Conservation (phyloP, 805 yeast genomes). For the Candida silvicultrix region DNA sequence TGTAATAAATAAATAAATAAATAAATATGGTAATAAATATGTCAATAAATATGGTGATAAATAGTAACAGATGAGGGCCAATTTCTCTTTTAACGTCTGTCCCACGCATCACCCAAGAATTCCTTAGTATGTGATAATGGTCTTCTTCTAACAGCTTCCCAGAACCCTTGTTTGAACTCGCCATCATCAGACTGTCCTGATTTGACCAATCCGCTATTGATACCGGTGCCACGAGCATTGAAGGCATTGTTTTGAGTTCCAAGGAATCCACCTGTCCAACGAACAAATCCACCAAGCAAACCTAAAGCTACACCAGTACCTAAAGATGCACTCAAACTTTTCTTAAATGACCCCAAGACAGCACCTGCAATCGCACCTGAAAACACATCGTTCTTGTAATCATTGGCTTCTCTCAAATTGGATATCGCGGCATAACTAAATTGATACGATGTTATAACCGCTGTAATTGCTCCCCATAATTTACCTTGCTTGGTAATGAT, state of each 20-base stretch:
- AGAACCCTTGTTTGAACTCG: constrained; percentile 49
- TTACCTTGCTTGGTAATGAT: constrained; percentile 16
- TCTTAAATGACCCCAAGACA: constrained; percentile 29
- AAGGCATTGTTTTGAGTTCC: constrained; percentile 31
- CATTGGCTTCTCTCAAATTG: constrained; percentile 57
- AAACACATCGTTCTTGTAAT: constrained; percentile 50
- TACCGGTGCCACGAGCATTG: constrained; percentile 17
- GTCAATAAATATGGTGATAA: neutral
- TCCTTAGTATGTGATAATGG: constrained; percentile 77
- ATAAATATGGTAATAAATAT: neutral
- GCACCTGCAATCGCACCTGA: constrained; percentile 44
- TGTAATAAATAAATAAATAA: neutral
- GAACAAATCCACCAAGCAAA: constrained; percentile 32
- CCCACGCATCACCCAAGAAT: constrained; percentile 47
- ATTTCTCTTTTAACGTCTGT: neutral
- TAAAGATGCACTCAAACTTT: constrained; percentile 32
- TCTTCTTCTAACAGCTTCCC: constrained; percentile 77
- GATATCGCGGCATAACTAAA: constrained; percentile 39
- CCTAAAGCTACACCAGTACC: constrained; percentile 43
- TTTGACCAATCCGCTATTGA: constrained; percentile 22
- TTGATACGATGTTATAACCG: constrained; percentile 43
- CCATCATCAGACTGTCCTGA: constrained; percentile 14
- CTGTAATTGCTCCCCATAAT: constrained; percentile 37
- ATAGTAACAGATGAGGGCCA: no score
- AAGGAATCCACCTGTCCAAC: constrained; percentile 43